Evolutionary conservation across 1,284 basidiomycete species (phyloP).

Genomic region (Malassezia caprae): DNA sequence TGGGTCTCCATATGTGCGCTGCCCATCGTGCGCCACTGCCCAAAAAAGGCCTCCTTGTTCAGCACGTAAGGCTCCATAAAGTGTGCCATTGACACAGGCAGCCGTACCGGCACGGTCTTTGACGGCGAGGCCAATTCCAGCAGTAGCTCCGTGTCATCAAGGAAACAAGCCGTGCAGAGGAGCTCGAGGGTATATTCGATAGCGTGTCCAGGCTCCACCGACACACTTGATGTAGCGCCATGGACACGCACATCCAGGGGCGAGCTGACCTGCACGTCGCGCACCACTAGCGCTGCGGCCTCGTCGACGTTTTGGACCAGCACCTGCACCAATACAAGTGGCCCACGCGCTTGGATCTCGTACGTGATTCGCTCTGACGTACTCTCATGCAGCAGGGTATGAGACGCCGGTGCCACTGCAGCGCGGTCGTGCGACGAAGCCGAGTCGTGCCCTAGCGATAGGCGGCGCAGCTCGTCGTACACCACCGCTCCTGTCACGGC

Average conservation of each 20-base stretch:
- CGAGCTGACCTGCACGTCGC: not conserved
- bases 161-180: not conserved
- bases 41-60: constrained; percentile 77
- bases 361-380: not conserved
- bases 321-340: not conserved
- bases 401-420: not conserved
- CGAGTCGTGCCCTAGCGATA: not conserved
- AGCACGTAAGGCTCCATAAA: constrained; percentile 57
- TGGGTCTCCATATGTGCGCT: constrained; percentile 72
- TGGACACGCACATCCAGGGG: not conserved
- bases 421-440: not conserved
- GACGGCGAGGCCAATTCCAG: not conserved
- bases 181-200: not conserved
- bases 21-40: constrained; percentile 93
- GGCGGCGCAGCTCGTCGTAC: not conserved
- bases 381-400: not conserved
- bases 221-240: not conserved
- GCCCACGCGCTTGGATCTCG: not conserved
- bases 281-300: not conserved
- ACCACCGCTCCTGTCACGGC: too few species aligned
- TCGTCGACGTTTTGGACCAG: not conserved
- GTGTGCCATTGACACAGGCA: constrained; percentile 4
- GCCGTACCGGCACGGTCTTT: not conserved
- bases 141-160: not conserved
- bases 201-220: not conserved